Evolutionary conservation across 2,329 filamentous ascomycete genomes (phyloP), one percentile per base, ranked within the genome.

Genomic region (Parastagonospora nodorum): DNA sequence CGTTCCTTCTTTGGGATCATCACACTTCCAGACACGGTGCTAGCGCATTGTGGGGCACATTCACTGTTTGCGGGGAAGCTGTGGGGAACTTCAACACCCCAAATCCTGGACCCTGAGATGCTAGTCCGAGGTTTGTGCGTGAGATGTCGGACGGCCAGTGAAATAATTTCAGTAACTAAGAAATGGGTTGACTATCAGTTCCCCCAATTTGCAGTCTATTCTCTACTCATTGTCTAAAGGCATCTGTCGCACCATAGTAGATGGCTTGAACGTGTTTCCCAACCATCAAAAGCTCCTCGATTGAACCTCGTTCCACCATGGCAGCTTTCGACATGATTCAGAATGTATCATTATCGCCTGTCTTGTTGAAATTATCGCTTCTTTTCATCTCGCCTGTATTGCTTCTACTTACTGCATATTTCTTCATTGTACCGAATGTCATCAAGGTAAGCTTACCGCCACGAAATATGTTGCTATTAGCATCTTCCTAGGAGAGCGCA

Each of bases 371-470:
- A 42, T 10, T 51, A 3, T 24, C 46, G 14, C n/a, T 66, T 0
- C 8, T 64, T 4, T 12, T 60, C 2, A 45, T 51, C 8, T 46
- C 58, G 9, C 61, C 64, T 4, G 27, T 68, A 24, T 14, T 67
- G 6, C n/a, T 66, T 1, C 16, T 69, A 2, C 33, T 65, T 1
- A 58, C 63, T 1, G 48, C 56, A 2, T 70, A 70, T 51, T 65
- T 70, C 42, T 57, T 64, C 32, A 51, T 64, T 5, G 65, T 70
- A 12, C 68, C 68, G 5, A 71, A 70, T 53, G 54, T 49, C 7
- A 35, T 71, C 55, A 69, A 66, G 35, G 67, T 67, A 58, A 16
- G 16, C 39, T n/a, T n/a, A n/a, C n/a, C n/a, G n/a, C n/a, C n/a
- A n/a, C n/a, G n/a, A 33, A n/a, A 16, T 2, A 16, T 12, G 19